Conservation (phyloP, 345 rosid species). For the Rhodamnia rubescens region DNA sequence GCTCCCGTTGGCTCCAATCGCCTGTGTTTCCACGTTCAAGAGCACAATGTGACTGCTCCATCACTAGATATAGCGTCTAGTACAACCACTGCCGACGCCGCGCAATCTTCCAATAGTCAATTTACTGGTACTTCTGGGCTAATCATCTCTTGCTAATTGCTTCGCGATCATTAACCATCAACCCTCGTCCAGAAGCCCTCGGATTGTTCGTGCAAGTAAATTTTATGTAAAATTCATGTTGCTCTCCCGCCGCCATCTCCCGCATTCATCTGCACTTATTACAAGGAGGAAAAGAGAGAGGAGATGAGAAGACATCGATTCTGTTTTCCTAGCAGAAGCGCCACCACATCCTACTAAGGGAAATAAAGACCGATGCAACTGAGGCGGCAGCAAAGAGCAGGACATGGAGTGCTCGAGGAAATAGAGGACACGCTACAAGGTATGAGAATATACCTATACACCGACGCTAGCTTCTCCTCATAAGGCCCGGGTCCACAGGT, state of each 20-base stretch:
- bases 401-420: background rate
- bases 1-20: background rate
- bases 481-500: conserved; percentile 5
- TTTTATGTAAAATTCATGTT: background rate
- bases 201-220: background rate
- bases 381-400: background rate
- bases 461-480: background rate
- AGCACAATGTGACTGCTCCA: background rate
- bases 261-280: background rate
- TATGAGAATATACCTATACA: background rate
- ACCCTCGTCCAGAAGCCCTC: background rate
- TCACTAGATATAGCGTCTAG: background rate
- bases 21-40: background rate
- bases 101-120: background rate
- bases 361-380: background rate
- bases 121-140: background rate
- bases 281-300: background rate
- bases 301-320: background rate
- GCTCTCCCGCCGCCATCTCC: background rate
- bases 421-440: background rate
- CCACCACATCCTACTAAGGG: background rate
- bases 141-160: background rate
- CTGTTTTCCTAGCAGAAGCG: background rate
- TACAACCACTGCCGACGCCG: background rate
- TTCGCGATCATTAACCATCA: background rate